A percentile compares a stretch with the other conserved stretches of the same genome.
Conservation (phyloP, 371 early-diverging fungal species). For the Rhizopus microsporus region DNA sequence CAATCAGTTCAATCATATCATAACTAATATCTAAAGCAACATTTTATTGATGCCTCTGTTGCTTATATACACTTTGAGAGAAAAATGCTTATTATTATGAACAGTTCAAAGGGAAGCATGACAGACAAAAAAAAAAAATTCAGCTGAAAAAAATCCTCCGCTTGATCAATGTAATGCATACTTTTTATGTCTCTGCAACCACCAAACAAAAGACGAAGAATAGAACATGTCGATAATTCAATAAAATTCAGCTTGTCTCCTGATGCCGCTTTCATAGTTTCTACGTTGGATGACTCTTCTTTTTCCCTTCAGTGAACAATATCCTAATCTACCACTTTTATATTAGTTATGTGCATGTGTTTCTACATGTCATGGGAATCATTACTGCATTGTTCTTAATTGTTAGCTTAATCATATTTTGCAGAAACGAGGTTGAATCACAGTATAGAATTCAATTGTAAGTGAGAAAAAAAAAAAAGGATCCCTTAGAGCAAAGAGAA, state of each 20-base stretch:
- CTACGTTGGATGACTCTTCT: neutral
- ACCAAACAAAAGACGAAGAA: conserved; percentile 3
- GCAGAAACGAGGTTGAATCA: neutral
- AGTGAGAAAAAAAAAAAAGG: neutral
- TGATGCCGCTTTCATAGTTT: neutral
- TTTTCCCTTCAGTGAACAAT: neutral
- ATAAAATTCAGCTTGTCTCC: neutral
- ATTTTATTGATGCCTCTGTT: no score
- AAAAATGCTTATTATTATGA: no score
- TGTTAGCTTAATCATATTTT: neutral
- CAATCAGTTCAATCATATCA: no score
- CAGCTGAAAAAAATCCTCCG: no score
- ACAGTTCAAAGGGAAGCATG: no score
- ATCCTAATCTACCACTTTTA: neutral
- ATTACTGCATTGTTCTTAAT: neutral
- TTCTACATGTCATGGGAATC: neutral
- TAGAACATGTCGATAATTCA: neutral
- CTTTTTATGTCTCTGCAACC: conserved; percentile 3
- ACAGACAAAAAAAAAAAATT: no score
- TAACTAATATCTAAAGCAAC: no score
- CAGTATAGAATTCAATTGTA: neutral
- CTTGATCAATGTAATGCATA: no score
- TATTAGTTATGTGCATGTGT: neutral
- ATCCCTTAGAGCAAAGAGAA: neutral
- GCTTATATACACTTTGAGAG: no score